These are phyloP conservation scores for Amanita rubescens DNA, from an alignment of 768 basidiomycete species.

Conservation along the genomic window DNA sequence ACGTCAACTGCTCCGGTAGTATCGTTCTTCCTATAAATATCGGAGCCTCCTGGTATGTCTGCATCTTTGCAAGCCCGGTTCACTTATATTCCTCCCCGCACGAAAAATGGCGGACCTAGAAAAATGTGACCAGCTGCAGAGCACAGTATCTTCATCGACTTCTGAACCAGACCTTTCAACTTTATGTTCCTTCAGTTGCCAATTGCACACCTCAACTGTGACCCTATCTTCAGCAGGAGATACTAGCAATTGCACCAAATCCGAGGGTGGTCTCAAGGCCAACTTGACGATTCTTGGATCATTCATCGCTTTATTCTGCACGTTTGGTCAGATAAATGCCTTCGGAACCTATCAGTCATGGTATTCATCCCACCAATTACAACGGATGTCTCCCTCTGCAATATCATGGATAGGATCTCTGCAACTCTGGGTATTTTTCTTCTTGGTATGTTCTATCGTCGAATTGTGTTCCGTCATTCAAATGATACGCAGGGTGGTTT, in stretches of 20 bases:
- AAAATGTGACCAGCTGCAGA: background rate
- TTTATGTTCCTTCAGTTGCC: background rate
- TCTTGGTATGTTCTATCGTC: conserved; percentile 39
- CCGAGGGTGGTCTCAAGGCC: conserved; percentile 13
- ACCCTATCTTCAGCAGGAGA: background rate
- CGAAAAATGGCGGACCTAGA: conserved; percentile 2
- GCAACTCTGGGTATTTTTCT: conserved; percentile 64
- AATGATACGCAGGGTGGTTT: conserved; percentile 42
- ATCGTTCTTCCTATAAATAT: background rate
- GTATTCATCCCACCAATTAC: conserved; percentile 56
- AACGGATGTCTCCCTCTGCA: conserved; percentile 38
- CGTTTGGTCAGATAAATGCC: conserved; percentile 65
- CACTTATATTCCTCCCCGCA: background rate
- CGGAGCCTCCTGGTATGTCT: background rate
- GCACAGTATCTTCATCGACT: background rate
- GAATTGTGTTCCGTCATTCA: background rate
- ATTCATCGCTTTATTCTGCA: conserved; percentile 58
- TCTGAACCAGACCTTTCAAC: background rate
- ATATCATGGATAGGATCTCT: conserved; percentile 70
- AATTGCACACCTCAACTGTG: background rate
- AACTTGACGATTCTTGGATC: conserved; percentile 55
- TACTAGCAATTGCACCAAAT: background rate
- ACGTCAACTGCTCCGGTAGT: background rate
- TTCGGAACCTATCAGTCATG: conserved; percentile 69
- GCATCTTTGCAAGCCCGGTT: background rate